A percentile compares a stretch with the other conserved stretches of the same genome.
Conservation (phyloP, 768 basidiomycete species). For the Boletus rubescentipes region DNA sequence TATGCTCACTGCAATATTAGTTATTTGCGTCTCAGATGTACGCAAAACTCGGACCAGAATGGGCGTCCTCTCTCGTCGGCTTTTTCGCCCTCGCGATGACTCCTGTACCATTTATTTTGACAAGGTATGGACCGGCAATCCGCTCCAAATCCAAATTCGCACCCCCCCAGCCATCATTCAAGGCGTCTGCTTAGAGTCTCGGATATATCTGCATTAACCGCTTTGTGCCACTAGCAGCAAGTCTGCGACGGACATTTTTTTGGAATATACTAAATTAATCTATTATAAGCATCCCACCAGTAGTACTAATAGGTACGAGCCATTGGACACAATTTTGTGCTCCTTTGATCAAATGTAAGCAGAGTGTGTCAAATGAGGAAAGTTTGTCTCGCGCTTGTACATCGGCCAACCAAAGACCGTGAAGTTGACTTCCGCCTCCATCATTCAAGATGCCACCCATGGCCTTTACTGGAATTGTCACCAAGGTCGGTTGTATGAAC, state of each 20-base stretch:
- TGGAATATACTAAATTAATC: not conserved
- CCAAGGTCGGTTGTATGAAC: slow-evolving; percentile 79
- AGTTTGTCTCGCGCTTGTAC: not conserved
- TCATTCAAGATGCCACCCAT: slow-evolving; percentile 66
- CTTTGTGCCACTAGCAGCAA: not conserved
- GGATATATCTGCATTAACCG: no score
- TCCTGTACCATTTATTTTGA: slow-evolving; percentile 51
- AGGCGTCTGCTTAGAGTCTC: slow-evolving; percentile 12
- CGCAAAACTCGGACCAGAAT: slow-evolving; percentile 44
- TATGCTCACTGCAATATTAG: slow-evolving; percentile 14
- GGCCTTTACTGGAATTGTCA: slow-evolving; percentile 70
- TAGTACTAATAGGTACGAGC: no score
- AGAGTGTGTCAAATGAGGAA: not conserved
- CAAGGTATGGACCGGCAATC: slow-evolving; percentile 44
- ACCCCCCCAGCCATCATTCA: slow-evolving; percentile 25
- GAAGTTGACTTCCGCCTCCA: not conserved
- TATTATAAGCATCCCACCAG: not conserved
- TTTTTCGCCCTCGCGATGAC: slow-evolving; percentile 50
- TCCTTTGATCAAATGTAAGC: no score
- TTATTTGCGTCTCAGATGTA: slow-evolving; percentile 62
- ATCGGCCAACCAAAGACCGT: no score
- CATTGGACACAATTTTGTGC: no score
- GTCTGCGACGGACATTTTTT: not conserved
- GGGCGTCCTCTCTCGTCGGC: slow-evolving; percentile 60
- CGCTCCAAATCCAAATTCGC: slow-evolving; percentile 45